Base-by-base conservation (phyloP, 2,329 filamentous ascomycete genomes). In the Coniochaeta prunicola region DNA sequence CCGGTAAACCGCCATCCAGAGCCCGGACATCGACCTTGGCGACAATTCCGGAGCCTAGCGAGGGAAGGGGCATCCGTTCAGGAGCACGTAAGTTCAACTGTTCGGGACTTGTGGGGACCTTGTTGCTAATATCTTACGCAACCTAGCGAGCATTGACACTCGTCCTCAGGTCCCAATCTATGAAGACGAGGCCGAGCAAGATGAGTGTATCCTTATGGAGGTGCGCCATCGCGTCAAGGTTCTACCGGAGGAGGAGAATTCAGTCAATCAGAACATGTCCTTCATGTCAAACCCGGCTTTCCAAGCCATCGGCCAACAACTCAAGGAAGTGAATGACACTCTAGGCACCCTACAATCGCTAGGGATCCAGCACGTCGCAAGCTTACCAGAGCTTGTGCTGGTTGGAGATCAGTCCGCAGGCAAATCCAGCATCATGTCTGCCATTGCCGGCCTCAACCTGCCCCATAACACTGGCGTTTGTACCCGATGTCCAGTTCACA, bases 321-420 rank as follows among this genome's bases (percentile, higher is more conserved):
- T 88, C 1, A 88, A 88, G 57, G 78, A 81, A 0, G 83, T 86
- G 55, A 86, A 91, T 2, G 79, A 88, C 53, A 83, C 83, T 0
- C 80, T 91, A 0, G 83, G 83, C 3, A 82, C 88, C 54, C 80
- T 96, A 0, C 84, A 90, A 56, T 80, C 86, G 6, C 79, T 93
- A 0, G 90, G 89, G 0, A 85, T 96, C 0, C 85, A 89, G 56
- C 83, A 89, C 19, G 82, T 85, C 4, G 82, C 91, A 0, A 82
- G 84, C 0, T 76, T 96, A 0, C 91, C 92, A 0, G 90, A 91
- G 64, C 85, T 96, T 10, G 89, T 93, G 6, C 83, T 96, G 0
- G 85, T 96, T 0, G 92, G 92, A 0, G 91, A 96, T 55, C 92
- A 96, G 67, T 90, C 85, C 0, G 88, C 91, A 0, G 92, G 92